Evolutionary conservation across 2,329 filamentous ascomycete species (phyloP).

Genomic region (Phyllosticta paracitricarpa): DNA sequence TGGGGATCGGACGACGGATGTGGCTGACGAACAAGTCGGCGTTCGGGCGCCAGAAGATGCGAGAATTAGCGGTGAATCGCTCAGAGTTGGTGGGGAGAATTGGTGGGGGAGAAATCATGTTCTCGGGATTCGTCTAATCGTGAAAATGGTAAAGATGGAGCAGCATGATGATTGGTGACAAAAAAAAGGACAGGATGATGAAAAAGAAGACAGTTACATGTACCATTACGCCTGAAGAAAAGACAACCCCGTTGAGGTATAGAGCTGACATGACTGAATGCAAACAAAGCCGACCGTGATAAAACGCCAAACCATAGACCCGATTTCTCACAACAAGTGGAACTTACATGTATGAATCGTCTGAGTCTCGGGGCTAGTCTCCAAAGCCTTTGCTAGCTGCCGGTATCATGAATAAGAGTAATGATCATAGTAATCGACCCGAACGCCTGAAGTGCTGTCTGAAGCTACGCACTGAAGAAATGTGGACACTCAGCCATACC

Average conservation of each 20-base stretch:
- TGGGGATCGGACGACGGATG: neutral
- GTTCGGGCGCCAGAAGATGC: neutral
- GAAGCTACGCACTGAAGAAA: neutral
- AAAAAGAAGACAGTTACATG: neutral
- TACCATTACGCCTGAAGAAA: neutral
- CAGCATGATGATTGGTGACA: too few relatives aligned
- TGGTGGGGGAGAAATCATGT: too few relatives aligned
- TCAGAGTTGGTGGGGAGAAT: neutral
- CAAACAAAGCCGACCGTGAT: neutral
- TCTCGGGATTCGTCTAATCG: too few relatives aligned
- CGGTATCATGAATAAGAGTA: neutral
- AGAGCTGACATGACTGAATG: neutral
- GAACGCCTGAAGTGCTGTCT: neutral
- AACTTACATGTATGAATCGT: neutral
- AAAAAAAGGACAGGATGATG: neutral
- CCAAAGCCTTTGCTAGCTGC: neutral
- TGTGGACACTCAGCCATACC: slow-evolving; percentile 48
- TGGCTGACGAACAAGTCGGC: neutral
- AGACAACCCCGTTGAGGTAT: neutral
- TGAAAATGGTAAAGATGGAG: too few relatives aligned
- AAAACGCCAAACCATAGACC: neutral
- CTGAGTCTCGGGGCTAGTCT: neutral
- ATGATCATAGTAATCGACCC: neutral
- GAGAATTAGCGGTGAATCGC: neutral
- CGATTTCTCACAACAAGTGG: neutral